These are phyloP conservation scores for Staphylotrichum tortipilum DNA, from an alignment of 495 filamentous ascomycete genomes.

Conservation along the genomic window DNA sequence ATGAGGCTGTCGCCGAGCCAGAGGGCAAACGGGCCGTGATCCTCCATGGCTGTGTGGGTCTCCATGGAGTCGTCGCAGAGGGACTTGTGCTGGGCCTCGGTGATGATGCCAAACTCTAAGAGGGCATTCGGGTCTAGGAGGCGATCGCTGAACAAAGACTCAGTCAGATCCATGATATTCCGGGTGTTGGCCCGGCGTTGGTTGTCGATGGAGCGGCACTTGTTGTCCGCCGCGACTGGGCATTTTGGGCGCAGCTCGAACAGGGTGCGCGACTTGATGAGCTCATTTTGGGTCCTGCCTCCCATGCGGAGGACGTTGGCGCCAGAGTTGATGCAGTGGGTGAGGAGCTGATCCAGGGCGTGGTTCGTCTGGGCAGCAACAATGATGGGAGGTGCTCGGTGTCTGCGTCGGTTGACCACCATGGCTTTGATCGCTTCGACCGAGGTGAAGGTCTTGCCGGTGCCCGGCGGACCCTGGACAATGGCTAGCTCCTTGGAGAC, in stretches of 20 bases:
- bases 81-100: constrained; percentile 50
- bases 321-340: constrained; percentile 56
- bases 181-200: constrained; percentile 17
- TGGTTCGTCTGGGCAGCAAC: constrained; percentile 88
- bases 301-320: constrained; percentile 68
- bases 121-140: constrained; percentile 43
- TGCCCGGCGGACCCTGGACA: constrained; percentile 86
- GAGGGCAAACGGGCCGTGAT: constrained; percentile 41
- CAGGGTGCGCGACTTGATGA: constrained; percentile 57
- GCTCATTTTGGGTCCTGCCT: constrained; percentile 55
- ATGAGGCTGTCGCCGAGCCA: constrained; percentile 54
- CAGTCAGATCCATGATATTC: constrained; percentile 37
- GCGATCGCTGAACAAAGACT: constrained; percentile 41
- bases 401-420: constrained; percentile 41
- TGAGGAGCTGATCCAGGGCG: constrained; percentile 78
- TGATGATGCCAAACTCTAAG: constrained; percentile 48
- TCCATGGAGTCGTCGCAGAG: constrained; percentile 52
- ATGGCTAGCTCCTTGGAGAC: constrained; percentile 67
- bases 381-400: constrained; percentile 44
- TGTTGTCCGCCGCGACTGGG: constrained; percentile 10
- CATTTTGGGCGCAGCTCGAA: constrained; percentile 45
- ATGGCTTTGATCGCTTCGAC: constrained; percentile 61
- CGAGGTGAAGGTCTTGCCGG: constrained; percentile 78
- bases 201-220: constrained; percentile 18
- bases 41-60: constrained; percentile 21